Conservation (phyloP, 768 basidiomycete genomes). For the Kwoniella europaea region DNA sequence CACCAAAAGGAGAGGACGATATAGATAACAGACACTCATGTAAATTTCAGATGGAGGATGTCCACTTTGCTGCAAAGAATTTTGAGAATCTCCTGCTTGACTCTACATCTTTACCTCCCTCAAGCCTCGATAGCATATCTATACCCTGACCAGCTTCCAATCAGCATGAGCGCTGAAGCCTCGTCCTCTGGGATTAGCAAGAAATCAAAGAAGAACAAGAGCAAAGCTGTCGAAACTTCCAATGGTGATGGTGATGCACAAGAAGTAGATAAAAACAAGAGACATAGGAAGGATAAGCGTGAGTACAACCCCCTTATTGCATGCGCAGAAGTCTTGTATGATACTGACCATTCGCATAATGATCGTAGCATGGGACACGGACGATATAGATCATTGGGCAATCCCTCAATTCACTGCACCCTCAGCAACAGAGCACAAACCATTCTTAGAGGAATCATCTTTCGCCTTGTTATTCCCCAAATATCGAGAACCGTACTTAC, state of each 20-base stretch:
- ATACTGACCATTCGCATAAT: not conserved
- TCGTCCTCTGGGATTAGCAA: conserved; percentile 39
- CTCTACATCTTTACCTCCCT: not conserved
- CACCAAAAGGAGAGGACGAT: not conserved
- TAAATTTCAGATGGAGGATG: conserved; percentile 31
- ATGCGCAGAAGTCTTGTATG: conserved; percentile 6
- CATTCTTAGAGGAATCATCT: conserved; percentile 91
- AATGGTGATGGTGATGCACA: conserved; percentile 12
- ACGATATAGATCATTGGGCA: conserved; percentile 99
- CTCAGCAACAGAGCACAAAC: conserved; percentile 64
- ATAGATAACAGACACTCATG: not conserved
- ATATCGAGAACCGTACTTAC: conserved; percentile 88
- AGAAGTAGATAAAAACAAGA: conserved; percentile 78
- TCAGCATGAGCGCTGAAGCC: conserved; percentile 43
- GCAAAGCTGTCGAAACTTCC: conserved; percentile 20
- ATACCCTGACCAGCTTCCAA: not conserved
- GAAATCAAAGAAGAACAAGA: conserved; percentile 34
- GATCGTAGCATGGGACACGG: conserved; percentile 90
- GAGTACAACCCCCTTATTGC: conserved; percentile 53
- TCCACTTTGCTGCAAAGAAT: conserved; percentile 8
- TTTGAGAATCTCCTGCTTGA: not conserved
- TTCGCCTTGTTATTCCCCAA: conserved; percentile 98
- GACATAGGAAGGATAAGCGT: conserved; percentile 95
- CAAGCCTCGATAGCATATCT: not conserved
- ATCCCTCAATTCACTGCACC: conserved; percentile 76